These are phyloP conservation scores for Aotearoamyces nothofagi DNA, from an alignment of 2,329 filamentous ascomycete genomes.

Conservation along the genomic window DNA sequence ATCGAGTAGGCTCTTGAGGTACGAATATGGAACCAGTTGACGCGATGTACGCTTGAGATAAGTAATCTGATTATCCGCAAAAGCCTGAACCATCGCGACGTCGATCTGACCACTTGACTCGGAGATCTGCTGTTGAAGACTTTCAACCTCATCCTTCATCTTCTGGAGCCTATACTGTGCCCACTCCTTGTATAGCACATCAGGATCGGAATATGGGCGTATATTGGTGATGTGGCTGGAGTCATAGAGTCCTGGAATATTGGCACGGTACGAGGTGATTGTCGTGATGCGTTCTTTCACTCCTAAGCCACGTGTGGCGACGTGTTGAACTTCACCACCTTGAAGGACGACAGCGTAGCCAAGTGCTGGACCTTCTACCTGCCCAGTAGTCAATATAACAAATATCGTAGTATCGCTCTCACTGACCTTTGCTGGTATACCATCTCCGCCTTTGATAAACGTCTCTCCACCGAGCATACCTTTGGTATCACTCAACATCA, in stretches of 20 bases:
- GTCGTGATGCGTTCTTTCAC: conserved; percentile 24
- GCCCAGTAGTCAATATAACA: neutral
- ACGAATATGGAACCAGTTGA: conserved; percentile 2
- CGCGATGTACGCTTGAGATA: conserved; percentile 4
- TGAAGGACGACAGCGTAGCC: conserved; percentile 24
- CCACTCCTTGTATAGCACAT: conserved; percentile 12
- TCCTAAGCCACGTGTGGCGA: conserved; percentile 20
- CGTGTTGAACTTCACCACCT: conserved; percentile 24
- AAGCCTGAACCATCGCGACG: neutral
- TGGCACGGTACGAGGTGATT: conserved; percentile 23
- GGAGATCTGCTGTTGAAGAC: conserved; percentile 1
- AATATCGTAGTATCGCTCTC: too few species aligned
- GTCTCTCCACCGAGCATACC: conserved; percentile 34
- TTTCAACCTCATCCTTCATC: conserved; percentile 4
- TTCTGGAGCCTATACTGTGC: conserved; percentile 11
- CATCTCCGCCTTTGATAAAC: conserved; percentile 33
- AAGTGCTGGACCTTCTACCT: conserved; percentile 9
- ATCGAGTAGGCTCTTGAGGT: neutral
- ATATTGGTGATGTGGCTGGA: conserved; percentile 13
- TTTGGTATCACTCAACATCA: conserved; percentile 27
- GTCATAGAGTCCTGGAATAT: conserved; percentile 10
- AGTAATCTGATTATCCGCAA: conserved; percentile 2
- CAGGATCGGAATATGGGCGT: conserved; percentile 9
- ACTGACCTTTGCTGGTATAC: conserved; percentile 21
- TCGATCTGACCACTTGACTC: conserved; percentile 1